Conservation (phyloP, 169 alveolate species). For the Miamiensis avidus region DNA sequence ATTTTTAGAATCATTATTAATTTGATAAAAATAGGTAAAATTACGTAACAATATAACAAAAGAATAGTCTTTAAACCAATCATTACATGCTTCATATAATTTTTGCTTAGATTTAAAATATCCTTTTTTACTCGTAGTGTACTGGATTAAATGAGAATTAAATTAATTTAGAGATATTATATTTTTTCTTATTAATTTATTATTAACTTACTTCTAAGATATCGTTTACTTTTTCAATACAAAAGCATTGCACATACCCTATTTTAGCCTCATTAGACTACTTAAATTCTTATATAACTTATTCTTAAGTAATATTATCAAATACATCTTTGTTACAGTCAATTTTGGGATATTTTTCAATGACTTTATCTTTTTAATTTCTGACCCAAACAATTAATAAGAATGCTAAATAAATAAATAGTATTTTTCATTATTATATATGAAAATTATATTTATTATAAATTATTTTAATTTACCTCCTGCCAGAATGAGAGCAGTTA, state of each 20-base stretch:
- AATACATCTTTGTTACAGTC: not conserved
- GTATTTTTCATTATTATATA: not conserved
- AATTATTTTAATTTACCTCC: constrained; percentile 11
- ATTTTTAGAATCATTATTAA: not conserved
- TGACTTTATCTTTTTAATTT: not conserved
- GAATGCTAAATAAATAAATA: not conserved
- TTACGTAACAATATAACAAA: constrained; percentile 3
- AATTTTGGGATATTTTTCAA: constrained; percentile 1
- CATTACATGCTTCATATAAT: not conserved
- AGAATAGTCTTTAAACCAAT: constrained; percentile 4
- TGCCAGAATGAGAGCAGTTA: not conserved
- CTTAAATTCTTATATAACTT: not conserved
- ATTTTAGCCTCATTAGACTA: not conserved
- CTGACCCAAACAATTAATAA: constrained; percentile 9
- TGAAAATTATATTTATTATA: not conserved
- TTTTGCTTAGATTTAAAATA: too few species aligned
- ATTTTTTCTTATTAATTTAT: too few species aligned
- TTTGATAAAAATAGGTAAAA: too few species aligned
- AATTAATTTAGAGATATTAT: too few species aligned
- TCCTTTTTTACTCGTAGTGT: not conserved
- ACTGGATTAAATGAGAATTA: not conserved
- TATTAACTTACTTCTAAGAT: not conserved
- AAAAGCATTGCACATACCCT: constrained; percentile 11
- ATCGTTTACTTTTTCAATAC: constrained; percentile 9
- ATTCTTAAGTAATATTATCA: not conserved